Evolutionary conservation across 2,329 filamentous ascomycete genomes (phyloP).

Genomic region (Phaeoacremonium minimum): DNA sequence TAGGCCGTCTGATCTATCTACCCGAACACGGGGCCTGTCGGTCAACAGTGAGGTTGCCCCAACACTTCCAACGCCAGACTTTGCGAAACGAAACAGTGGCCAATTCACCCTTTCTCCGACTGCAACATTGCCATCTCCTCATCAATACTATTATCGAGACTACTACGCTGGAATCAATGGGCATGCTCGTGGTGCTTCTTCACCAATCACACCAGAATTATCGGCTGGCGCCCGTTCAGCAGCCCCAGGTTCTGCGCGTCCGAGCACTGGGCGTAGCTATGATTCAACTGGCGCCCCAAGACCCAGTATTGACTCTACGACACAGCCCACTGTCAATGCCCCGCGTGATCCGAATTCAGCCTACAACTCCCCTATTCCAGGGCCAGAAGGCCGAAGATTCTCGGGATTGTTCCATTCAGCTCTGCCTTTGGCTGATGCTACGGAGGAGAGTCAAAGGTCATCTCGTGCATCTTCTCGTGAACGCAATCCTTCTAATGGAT

Average conservation of each 20-base stretch:
- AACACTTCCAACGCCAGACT: conserved; percentile 61
- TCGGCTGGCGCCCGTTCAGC: conserved; percentile 43
- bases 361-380: conserved; percentile 43
- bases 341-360: conserved; percentile 53
- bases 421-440: conserved; percentile 70
- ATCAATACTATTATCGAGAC: conserved; percentile 50
- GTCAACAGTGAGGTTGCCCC: conserved; percentile 60
- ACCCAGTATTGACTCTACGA: conserved; percentile 45
- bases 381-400: conserved; percentile 49
- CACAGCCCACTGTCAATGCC: conserved; percentile 27
- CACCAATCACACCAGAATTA: conserved; percentile 51
- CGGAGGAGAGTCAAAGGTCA: conserved; percentile 46
- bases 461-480: conserved; percentile 59
- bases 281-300: conserved; percentile 47
- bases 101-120: conserved; percentile 58
- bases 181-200: conserved; percentile 53
- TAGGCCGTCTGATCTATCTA: conserved; percentile 42
- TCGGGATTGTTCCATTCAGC: conserved; percentile 85
- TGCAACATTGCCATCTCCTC: conserved; percentile 41
- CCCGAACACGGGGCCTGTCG: conserved; percentile 56
- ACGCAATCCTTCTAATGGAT: conserved; percentile 48
- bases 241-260: conserved; percentile 41
- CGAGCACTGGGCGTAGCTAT: conserved; percentile 57
- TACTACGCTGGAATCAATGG: conserved; percentile 40
- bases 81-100: conserved; percentile 60